Evolutionary conservation across 148 eudicot species (phyloP), one percentile per base, ranked within the genome.

Genomic region (Silene latifolia): DNA sequence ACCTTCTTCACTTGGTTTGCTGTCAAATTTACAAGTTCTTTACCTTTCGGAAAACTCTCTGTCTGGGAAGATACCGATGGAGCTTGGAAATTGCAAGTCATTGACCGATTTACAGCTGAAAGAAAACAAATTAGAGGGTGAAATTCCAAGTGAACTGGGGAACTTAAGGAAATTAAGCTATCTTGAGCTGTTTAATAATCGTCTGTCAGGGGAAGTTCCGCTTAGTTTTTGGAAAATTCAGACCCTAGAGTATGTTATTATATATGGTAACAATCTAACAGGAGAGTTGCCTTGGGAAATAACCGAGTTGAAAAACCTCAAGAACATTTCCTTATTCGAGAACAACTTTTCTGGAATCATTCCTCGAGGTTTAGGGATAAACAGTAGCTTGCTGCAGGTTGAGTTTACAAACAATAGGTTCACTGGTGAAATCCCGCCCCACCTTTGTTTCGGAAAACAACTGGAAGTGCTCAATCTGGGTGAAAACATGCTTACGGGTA

Each of bases 341-440:
- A 92, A 92, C 78, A 83, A 66, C 21, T 89, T 92, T 53, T 82
- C 88, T 44, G 94, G 97, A 60, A 80, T 78, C 68, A 81, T 92
- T 77, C 94, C 94, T 12, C 88, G 76, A 27, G 83, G 78, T 72
- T 76, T 92, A 76, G 97, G 97, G 72, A 80, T 88, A 60, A 87
- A 88, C 71, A 74, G 83, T 58, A 88, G 76, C 67, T 78, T 92
- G 77, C 85, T 83, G 1, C 35, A 21, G 67, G 72, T 90, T 27
- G 97, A 92, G 18, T 85, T 92, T 71, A 88, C 94, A 5, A 82
- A 81, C 67, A 92, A 92, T 64, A 78, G 70, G 42, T 92, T 92
- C 79, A 77, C 63, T 5, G 92, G 94, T 56, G 82, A 82, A 76
- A 83, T 92, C 53, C 97, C 97, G 0, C 89, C 89, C 15, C 83